Conservation (phyloP, 2,329 filamentous ascomycete species). For the Calonectria ilicicola region DNA sequence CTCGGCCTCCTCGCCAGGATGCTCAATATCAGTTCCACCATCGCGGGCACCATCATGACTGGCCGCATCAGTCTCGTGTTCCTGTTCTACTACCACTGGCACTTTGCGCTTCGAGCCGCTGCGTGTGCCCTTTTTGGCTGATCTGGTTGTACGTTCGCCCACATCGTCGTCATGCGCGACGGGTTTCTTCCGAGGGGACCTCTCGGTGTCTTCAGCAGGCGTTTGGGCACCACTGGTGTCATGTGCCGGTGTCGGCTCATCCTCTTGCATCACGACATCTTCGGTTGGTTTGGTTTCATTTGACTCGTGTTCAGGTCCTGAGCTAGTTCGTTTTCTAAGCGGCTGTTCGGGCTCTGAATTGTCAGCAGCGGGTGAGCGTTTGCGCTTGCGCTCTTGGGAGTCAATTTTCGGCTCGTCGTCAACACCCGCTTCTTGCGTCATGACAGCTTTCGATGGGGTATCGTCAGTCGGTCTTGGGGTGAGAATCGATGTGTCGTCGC, state of each 20-base stretch:
- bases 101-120: constrained; percentile 54
- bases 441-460: constrained; percentile 49
- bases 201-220: constrained; percentile 60
- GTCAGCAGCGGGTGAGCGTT: constrained; percentile 60
- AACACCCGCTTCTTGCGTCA: constrained; percentile 41
- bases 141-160: constrained; percentile 48
- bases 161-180: constrained; percentile 46
- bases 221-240: constrained; percentile 54
- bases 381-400: constrained; percentile 59
- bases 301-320: constrained; percentile 55
- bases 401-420: constrained; percentile 49
- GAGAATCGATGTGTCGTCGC: constrained; percentile 54
- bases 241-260: constrained; percentile 51
- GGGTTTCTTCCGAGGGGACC: constrained; percentile 43
- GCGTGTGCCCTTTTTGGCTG: constrained; percentile 56
- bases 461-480: constrained; percentile 54
- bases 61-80: constrained; percentile 49
- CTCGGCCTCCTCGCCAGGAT: constrained; percentile 66
- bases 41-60: constrained; percentile 48
- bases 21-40: constrained; percentile 56
- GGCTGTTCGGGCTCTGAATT: constrained; percentile 61
- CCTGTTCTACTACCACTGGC: constrained; percentile 41
- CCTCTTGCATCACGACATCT: constrained; percentile 48
- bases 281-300: constrained; percentile 44
- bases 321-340: constrained; percentile 66